phyloP scores from a whole-genome alignment of 345 rosid species.

The Adansonia digitata region DNA sequence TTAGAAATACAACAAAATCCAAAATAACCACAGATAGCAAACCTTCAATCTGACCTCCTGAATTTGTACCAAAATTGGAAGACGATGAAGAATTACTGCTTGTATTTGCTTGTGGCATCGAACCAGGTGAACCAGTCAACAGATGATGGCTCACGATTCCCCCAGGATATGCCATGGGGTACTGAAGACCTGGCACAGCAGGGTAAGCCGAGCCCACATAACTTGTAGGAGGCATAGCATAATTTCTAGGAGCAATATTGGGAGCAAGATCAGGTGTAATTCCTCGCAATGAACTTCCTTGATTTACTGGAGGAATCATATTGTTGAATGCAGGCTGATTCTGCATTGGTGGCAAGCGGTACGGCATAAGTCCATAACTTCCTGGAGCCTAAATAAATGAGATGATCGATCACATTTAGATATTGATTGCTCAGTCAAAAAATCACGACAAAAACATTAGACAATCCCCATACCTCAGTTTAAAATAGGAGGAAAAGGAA shows the following conservation, averaged over 20 bases:
- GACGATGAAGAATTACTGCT: constrained; percentile 52
- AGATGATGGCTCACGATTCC: constrained; percentile 64
- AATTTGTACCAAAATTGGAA: constrained; percentile 50
- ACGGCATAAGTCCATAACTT: constrained; percentile 77
- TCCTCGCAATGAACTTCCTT: constrained; percentile 62
- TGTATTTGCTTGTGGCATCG: constrained; percentile 46
- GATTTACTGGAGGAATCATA: constrained; percentile 69
- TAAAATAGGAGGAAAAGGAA: background rate
- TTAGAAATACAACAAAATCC: constrained; percentile 1
- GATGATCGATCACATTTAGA: constrained; percentile 14
- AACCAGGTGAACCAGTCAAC: constrained; percentile 54
- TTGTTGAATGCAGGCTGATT: constrained; percentile 67
- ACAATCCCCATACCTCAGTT: background rate
- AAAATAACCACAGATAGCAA: constrained; percentile 16
- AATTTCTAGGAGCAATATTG: constrained; percentile 68
- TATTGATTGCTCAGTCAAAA: background rate
- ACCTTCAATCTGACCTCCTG: constrained; percentile 93
- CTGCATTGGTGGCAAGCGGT: constrained; percentile 88
- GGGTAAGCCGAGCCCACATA: constrained; percentile 77
- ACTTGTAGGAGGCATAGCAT: constrained; percentile 66
- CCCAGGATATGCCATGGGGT: constrained; percentile 73
- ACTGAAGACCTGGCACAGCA: constrained; percentile 61
- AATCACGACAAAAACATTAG: background rate
- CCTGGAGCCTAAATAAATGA: constrained; percentile 69
- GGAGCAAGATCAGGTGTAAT: constrained; percentile 63